Evolutionary conservation across 768 basidiomycete species (phyloP), one percentile per base, ranked within the genome.

Genomic region (Daedaleopsis sinensis): DNA sequence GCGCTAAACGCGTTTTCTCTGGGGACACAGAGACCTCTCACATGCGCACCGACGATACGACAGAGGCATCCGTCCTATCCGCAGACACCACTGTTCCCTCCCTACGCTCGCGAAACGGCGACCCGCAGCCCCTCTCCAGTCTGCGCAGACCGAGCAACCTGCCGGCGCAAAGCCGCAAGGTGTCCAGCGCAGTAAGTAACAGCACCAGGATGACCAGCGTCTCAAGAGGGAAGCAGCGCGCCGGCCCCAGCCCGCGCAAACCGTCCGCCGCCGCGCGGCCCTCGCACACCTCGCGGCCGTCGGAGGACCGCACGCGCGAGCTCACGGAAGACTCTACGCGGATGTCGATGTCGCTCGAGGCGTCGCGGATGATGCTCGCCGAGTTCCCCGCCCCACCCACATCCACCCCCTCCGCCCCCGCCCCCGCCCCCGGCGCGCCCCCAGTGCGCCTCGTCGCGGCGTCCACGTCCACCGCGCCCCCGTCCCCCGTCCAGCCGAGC

Each of bases 1-100:
- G 86, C 5, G 82, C 84, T 54, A 91, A 91, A 72, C 86, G 89
- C 13, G 67, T 91, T 1, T 89, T 90, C 69, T 89, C 89, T 1
- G 81, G 80, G 6, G 88, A 89, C 18, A 86, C 85, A 0, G 87
- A 88, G 16, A 61, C 77, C 50, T 84, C 84, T 18, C 79, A 77
- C 61, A 71, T 52, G n/a, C 62, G 36, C n/a, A 53, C 43, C 46
- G 21, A 61, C 18, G 64, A 58, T 32, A 55, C 48, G 8, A 35
- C 60, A 2, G 64, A 67, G 23, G 35, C 48, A 10, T 67, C 65
- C n/a, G 18, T 51, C 13, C 27, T 48, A 35, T 56, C 58, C 15
- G 58, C 62, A 1, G 62, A 64, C 27, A 53, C 21, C 9, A 64
- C 62, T 3, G 62, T 64, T n/a, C 62, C 62, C 0, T 64, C 62